Percentiles rank a stretch among this genome's conserved stretches.
Conservation (phyloP, 225 moss, liverwort and hornwort species). For the Physcomitrium patens region DNA sequence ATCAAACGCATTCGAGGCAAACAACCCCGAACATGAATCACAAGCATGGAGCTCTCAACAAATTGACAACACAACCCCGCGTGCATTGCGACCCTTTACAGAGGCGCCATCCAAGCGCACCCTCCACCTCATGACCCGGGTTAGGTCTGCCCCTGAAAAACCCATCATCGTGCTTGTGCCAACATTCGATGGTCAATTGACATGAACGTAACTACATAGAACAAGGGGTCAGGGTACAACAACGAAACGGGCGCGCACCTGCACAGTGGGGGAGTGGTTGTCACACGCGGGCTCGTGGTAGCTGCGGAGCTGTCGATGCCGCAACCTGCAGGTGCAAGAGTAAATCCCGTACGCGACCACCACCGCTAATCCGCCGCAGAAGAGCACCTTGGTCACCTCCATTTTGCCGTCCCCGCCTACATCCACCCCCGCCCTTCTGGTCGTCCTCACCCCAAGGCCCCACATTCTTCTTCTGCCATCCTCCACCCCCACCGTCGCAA, state of each 20-base stretch:
- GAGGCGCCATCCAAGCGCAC: background rate
- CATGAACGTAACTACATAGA: background rate
- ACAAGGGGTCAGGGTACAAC: background rate
- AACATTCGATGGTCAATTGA: background rate
- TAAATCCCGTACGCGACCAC: conserved; percentile 50
- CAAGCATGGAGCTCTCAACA: background rate
- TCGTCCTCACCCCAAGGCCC: conserved; percentile 30
- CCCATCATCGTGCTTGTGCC: background rate
- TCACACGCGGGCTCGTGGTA: conserved; percentile 12
- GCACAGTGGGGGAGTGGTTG: conserved; percentile 3
- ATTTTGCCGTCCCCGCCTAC: conserved; percentile 23
- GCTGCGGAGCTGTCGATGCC: conserved; percentile 21
- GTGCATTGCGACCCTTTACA: background rate
- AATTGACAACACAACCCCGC: background rate
- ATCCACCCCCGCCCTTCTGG: conserved; percentile 2
- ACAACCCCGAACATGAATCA: background rate
- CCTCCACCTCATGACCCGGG: background rate
- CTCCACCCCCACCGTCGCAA: conserved; percentile 22
- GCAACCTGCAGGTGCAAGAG: conserved; percentile 37
- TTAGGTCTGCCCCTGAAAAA: conserved; percentile 13
- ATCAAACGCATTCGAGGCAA: too few species aligned
- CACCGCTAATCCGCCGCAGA: conserved; percentile 48
- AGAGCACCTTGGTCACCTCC: conserved; percentile 46
- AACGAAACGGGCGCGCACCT: conserved; percentile 8
- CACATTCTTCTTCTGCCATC: conserved; percentile 49